phyloP scores from a whole-genome alignment of 1,139 yeast species.

The Hanseniaspora gamundiae region DNA sequence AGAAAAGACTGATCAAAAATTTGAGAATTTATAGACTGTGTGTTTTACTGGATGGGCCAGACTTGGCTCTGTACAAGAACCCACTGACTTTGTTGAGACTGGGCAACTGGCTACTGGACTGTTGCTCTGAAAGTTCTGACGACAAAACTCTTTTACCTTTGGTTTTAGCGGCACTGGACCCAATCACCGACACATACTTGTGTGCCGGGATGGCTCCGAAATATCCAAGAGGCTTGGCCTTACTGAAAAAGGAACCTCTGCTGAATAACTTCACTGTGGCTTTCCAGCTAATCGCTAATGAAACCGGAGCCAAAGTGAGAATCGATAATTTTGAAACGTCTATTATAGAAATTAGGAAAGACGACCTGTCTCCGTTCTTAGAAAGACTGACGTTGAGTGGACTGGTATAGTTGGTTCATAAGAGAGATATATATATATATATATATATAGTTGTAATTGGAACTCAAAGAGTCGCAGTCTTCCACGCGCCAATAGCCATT shows the following conservation, averaged over 20 bases:
- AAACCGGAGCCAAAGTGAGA: conserved; percentile 78
- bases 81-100: conserved; percentile 76
- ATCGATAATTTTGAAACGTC: conserved; percentile 93
- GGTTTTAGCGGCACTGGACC: conserved; percentile 78
- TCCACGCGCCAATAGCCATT: too few species aligned
- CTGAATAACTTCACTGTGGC: conserved; percentile 81
- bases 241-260: conserved; percentile 30
- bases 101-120: conserved; percentile 86
- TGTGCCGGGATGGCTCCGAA: conserved; percentile 88
- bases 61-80: conserved; percentile 62
- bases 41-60: conserved; percentile 84
- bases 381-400: conserved; percentile 59
- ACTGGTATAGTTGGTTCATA: conserved; percentile 1
- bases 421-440: neutral
- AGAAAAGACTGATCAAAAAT: conserved; percentile 68
- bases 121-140: conserved; percentile 65
- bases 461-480: too few species aligned
- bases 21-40: conserved; percentile 74
- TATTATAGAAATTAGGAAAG: conserved; percentile 78
- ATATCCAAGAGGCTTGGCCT: conserved; percentile 52
- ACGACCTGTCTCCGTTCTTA: conserved; percentile 76
- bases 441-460: neutral
- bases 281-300: conserved; percentile 72
- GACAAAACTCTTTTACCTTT: conserved; percentile 59
- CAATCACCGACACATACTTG: conserved; percentile 61